Conservation (phyloP, 2,329 filamentous ascomycete genomes). For the Helicocarpus griseus region DNA sequence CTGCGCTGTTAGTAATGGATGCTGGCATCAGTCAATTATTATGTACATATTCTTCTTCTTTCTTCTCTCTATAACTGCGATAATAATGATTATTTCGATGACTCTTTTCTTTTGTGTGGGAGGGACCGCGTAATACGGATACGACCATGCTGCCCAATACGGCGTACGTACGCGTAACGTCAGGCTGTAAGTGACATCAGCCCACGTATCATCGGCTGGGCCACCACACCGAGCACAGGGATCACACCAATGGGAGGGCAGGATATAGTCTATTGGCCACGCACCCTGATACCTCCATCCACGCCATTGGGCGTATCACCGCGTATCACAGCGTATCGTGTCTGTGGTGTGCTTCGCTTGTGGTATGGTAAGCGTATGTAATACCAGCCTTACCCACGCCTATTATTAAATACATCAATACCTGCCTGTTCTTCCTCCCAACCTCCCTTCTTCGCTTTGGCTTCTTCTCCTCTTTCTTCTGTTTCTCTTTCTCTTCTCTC, state of each 20-base stretch:
- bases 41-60: too few relatives aligned
- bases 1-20: too few relatives aligned
- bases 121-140: not conserved
- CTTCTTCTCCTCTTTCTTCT: not conserved
- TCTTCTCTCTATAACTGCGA: too few relatives aligned
- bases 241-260: not conserved
- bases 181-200: too few relatives aligned
- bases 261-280: not conserved
- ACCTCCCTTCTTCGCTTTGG: slow-evolving; percentile 2
- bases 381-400: not conserved
- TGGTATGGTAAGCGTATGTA: too few relatives aligned
- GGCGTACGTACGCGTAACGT: not conserved
- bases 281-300: not conserved
- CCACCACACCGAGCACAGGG: not conserved
- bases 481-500: slow-evolving; percentile 3
- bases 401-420: not conserved
- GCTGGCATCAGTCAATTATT: too few relatives aligned
- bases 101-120: too few relatives aligned
- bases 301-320: too few relatives aligned
- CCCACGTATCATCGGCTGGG: not conserved
- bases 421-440: not conserved
- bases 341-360: too few relatives aligned
- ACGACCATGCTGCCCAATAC: not conserved
- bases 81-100: too few relatives aligned
- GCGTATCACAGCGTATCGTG: too few relatives aligned